phyloP scores from a whole-genome alignment of 2,329 filamentous ascomycete species.

The Metarhizium anisopliae region DNA sequence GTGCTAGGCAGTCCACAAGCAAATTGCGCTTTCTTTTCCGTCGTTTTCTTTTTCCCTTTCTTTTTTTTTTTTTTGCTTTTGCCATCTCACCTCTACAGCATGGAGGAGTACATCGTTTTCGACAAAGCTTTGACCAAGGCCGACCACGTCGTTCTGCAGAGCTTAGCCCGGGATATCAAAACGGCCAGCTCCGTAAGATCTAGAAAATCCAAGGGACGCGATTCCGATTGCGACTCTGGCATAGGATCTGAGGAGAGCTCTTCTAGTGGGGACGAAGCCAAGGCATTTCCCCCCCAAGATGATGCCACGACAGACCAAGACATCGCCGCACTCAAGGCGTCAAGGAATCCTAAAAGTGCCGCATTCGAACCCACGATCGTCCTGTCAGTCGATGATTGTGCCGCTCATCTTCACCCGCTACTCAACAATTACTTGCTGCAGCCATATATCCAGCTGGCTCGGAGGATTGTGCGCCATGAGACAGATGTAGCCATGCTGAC shows the following conservation, averaged over 20 bases:
- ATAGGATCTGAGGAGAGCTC: conserved; percentile 6
- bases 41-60: too few relatives aligned
- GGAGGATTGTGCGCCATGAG: conserved; percentile 49
- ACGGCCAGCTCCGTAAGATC: not conserved
- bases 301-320: conserved; percentile 4
- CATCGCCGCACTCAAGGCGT: conserved; percentile 27
- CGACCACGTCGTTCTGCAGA: conserved; percentile 30
- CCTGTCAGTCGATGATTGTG: conserved; percentile 29
- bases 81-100: not conserved
- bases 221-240: conserved; percentile 7
- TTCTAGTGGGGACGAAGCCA: conserved; percentile 2
- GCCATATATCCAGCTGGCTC: conserved; percentile 50
- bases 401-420: conserved; percentile 25
- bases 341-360: conserved; percentile 30
- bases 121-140: conserved; percentile 31
- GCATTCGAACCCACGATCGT: conserved; percentile 39
- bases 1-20: too few relatives aligned
- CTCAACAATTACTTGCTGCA: conserved; percentile 42
- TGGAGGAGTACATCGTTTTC: conserved; percentile 22
- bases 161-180: conserved; percentile 29
- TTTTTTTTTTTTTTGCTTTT: too few relatives aligned
- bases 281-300: not conserved
- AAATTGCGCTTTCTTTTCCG: too few relatives aligned
- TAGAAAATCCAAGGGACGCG: not conserved
- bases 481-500: conserved; percentile 74